A percentile compares a stretch with the other conserved stretches of the same genome.
Conservation (phyloP, 805 yeast species). For the Lipomyces spencermartinsiae region DNA sequence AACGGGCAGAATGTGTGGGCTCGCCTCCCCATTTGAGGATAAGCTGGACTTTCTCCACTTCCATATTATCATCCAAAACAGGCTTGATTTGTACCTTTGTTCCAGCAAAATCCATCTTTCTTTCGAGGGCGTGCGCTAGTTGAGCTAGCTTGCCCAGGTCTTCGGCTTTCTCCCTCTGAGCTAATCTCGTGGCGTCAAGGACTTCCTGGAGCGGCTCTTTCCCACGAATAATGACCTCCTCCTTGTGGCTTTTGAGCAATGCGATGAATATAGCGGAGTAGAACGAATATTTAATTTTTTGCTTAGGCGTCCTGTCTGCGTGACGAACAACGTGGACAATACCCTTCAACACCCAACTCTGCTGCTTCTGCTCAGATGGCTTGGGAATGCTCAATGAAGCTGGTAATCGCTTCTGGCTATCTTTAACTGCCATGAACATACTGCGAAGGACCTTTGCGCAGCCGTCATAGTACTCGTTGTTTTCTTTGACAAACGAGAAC, state of each 20-base stretch:
- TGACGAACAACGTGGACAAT: conserved; percentile 90
- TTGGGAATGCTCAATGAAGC: conserved; percentile 44
- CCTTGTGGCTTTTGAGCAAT: conserved; percentile 88
- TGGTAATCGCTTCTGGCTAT: conserved; percentile 51
- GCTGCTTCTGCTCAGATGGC: conserved; percentile 65
- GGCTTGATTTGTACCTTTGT: conserved; percentile 97
- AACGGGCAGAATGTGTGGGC: conserved; percentile 95
- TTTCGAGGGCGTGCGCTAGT: conserved; percentile 81
- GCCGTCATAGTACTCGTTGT: conserved; percentile 79
- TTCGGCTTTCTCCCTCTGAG: conserved; percentile 71
- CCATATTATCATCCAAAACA: conserved; percentile 59
- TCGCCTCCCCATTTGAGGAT: conserved; percentile 99
- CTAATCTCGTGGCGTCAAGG: conserved; percentile 79
- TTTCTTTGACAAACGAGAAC: conserved; percentile 95
- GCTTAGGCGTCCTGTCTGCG: conserved; percentile 98
- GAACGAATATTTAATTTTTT: conserved; percentile 94
- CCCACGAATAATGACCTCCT: conserved; percentile 93
- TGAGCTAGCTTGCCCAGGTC: conserved; percentile 78
- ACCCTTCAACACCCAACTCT: conserved; percentile 97
- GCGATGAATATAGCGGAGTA: conserved; percentile 85
- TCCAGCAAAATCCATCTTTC: conserved; percentile 90
- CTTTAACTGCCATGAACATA: conserved; percentile 57
- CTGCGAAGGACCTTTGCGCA: conserved; percentile 79
- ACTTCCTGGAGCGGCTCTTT: conserved; percentile 86
- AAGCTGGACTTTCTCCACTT: conserved; percentile 93